Evolutionary conservation across 148 eudicot species (phyloP).

Genomic region (Dysphania ambrosioides): DNA sequence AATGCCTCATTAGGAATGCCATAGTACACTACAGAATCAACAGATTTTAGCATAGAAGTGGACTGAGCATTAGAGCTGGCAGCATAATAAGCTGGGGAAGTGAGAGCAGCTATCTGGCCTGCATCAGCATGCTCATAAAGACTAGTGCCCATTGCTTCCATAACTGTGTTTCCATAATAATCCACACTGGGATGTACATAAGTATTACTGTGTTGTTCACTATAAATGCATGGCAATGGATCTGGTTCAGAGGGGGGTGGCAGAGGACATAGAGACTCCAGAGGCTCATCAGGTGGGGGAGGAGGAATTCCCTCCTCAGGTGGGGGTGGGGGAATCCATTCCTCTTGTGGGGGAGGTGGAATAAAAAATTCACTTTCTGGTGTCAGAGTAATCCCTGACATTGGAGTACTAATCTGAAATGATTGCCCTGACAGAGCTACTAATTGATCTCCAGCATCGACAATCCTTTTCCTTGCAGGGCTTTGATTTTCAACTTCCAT

Average conservation of each 20-base stretch:
- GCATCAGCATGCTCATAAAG: constrained; percentile 49
- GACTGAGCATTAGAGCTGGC: constrained; percentile 39
- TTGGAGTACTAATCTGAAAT: constrained; percentile 28
- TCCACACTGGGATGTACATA: constrained; percentile 44
- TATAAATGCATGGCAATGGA: constrained; percentile 42
- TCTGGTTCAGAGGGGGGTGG: constrained; percentile 44
- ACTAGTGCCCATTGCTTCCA: constrained; percentile 30
- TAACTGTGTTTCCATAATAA: constrained; percentile 44
- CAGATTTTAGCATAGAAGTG: constrained; percentile 38
- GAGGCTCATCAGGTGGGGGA: constrained; percentile 89
- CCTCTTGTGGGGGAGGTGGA: constrained; percentile 83
- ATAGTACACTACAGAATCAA: constrained; percentile 53
- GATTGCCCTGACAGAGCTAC: constrained; percentile 27
- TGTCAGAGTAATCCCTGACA: constrained; percentile 24
- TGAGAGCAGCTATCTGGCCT: constrained; percentile 36
- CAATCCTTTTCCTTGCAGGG: constrained; percentile 21
- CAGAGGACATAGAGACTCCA: constrained; percentile 48
- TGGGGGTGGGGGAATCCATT: constrained; percentile 92
- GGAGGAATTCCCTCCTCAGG: constrained; percentile 94
- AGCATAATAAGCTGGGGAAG: constrained; percentile 49
- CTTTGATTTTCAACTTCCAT: constrained; percentile 85
- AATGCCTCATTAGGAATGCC: constrained; percentile 49
- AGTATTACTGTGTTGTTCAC: constrained; percentile 42
- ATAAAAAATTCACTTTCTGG: constrained; percentile 35
- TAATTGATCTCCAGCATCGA: constrained; percentile 18